Percentiles rank a stretch among this genome's conserved stretches.
Conservation (phyloP, 805 yeast species). For the Metschnikowia hibisci region DNA sequence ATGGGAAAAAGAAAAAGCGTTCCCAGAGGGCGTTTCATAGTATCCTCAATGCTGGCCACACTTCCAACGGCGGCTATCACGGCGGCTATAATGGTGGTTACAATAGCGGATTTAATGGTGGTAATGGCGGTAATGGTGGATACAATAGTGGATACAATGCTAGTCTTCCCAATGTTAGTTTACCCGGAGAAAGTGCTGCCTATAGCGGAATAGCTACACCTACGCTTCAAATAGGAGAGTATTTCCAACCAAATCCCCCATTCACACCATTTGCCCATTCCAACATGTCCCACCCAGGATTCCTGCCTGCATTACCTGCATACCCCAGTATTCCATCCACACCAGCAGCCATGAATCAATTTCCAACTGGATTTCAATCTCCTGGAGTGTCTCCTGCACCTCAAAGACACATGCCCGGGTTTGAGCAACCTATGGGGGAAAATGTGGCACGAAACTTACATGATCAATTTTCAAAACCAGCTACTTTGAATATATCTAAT, state of each 20-base stretch:
- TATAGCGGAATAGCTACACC: neutral
- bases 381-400: neutral
- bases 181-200: neutral
- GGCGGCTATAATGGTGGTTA: conserved; percentile 4
- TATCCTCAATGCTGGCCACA: neutral
- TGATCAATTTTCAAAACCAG: conserved; percentile 1
- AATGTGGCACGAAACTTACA: neutral
- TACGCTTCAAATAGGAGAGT: neutral
- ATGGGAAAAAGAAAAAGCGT: conserved; percentile 13
- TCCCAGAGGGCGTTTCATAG: conserved; percentile 17
- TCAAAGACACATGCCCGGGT: conserved; percentile 3
- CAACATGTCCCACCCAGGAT: conserved; percentile 1
- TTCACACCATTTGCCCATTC: conserved; percentile 4
- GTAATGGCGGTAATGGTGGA: no score
- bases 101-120: no score
- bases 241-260: neutral
- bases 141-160: conserved; percentile 5
- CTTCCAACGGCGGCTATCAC: no score
- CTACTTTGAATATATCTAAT: conserved; percentile 9
- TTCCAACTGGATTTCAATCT: neutral
- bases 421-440: neutral
- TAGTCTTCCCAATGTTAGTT: neutral
- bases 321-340: conserved; percentile 3
- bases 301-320: neutral
- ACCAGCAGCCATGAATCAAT: conserved; percentile 4